phyloP scores from a whole-genome alignment of 1,139 yeast species.

The Pichia sp. region DNA sequence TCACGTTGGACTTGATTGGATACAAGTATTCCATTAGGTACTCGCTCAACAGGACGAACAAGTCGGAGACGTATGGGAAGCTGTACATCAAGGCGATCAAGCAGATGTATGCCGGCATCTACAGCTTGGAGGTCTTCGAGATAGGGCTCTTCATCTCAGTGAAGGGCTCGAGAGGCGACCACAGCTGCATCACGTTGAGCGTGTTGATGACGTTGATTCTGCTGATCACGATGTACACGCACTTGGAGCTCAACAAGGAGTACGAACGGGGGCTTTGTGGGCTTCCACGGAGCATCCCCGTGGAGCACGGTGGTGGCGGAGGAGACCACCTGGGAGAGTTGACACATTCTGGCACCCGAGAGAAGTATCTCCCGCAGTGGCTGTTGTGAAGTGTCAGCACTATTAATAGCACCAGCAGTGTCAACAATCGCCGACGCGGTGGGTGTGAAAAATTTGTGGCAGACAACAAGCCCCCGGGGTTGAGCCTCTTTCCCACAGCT shows the following conservation, averaged over 20 bases:
- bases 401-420: too few species aligned
- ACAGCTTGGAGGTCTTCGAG: conserved; percentile 74
- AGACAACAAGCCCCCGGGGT: too few species aligned
- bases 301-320: too few species aligned
- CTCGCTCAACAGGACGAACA: conserved; percentile 47
- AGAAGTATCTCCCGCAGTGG: too few species aligned
- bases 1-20: conserved; percentile 54
- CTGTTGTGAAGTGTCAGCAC: too few species aligned
- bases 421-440: too few species aligned
- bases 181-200: conserved; percentile 41
- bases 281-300: too few species aligned
- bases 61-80: conserved; percentile 66
- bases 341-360: too few species aligned
- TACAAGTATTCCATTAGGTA: conserved; percentile 67
- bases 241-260: conserved; percentile 34
- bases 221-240: conserved; percentile 38
- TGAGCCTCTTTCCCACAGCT: too few species aligned
- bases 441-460: too few species aligned
- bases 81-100: conserved; percentile 71
- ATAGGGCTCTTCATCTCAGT: conserved; percentile 71
- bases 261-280: not conserved
- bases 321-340: too few species aligned
- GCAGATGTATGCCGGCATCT: conserved; percentile 75
- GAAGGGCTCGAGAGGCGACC: conserved; percentile 40
- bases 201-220: conserved; percentile 46